These are phyloP conservation scores for Coniochaeta prunicola DNA, from an alignment of 2,329 filamentous ascomycete genomes.

Conservation along the genomic window DNA sequence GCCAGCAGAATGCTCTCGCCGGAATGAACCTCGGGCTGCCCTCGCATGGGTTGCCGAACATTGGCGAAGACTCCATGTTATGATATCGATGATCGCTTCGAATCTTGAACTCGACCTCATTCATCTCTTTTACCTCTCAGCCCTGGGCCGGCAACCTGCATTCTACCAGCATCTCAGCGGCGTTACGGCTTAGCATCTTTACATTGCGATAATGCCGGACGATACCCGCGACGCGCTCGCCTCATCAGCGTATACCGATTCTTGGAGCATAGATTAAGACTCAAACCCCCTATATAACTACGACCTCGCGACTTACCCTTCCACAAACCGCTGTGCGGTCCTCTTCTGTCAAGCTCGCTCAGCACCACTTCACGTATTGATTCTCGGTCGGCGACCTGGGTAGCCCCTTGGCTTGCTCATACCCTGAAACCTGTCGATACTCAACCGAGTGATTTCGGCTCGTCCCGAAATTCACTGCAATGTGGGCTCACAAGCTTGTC, in stretches of 20 bases:
- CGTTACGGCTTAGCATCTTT: not conserved
- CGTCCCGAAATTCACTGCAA: not conserved
- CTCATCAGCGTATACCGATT: not conserved
- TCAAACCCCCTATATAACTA: not conserved
- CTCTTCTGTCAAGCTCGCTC: not conserved
- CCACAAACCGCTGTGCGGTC: not conserved
- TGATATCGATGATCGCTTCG: slow-evolving; percentile 3
- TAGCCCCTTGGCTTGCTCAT: no score
- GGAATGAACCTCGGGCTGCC: slow-evolving; percentile 25
- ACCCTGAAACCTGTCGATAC: no score
- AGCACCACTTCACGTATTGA: not conserved
- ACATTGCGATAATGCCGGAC: not conserved
- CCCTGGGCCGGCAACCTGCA: not conserved
- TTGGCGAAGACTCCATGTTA: slow-evolving; percentile 34
- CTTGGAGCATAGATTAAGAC: not conserved
- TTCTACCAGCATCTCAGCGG: not conserved
- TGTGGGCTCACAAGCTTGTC: not conserved
- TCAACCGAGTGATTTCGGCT: not conserved
- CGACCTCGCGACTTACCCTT: not conserved
- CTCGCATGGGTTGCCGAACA: slow-evolving; percentile 25
- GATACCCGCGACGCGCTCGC: not conserved
- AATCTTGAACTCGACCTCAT: not conserved
- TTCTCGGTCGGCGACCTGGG: no score
- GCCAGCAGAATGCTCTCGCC: slow-evolving; percentile 17
- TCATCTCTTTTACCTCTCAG: not conserved